Percentiles rank a stretch among this genome's conserved stretches.
These are phyloP conservation scores for Claviceps sp. DNA, from an alignment of 2,329 filamentous ascomycete species.

Conservation along the genomic window DNA sequence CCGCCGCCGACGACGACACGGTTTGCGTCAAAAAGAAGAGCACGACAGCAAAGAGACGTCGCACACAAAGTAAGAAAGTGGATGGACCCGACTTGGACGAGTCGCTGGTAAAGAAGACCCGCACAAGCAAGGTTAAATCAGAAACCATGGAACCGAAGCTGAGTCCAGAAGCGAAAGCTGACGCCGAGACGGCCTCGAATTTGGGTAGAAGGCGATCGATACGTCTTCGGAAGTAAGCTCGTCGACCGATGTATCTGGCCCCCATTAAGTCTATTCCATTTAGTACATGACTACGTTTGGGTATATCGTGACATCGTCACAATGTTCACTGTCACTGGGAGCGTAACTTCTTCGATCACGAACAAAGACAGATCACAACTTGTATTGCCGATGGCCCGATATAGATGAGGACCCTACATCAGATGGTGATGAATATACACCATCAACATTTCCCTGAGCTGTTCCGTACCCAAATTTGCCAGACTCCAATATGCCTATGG, in stretches of 20 bases:
- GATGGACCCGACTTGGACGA: constrained; percentile 11
- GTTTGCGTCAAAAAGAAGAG: constrained; percentile 7
- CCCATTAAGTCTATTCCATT: background rate
- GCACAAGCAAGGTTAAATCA: constrained; percentile 8
- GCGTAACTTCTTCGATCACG: too few relatives aligned
- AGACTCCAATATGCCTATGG: too few relatives aligned
- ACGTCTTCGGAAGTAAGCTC: background rate
- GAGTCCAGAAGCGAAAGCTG: constrained; percentile 2
- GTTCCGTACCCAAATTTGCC: too few relatives aligned
- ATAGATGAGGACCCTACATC: too few relatives aligned
- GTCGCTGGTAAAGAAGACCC: constrained; percentile 15
- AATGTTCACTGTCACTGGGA: too few relatives aligned
- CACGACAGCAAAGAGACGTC: constrained; percentile 11
- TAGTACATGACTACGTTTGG: background rate
- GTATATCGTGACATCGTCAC: too few relatives aligned
- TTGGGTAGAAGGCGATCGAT: constrained; percentile 10
- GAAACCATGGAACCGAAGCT: constrained; percentile 8
- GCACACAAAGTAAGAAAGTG: constrained; percentile 16
- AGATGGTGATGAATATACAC: too few relatives aligned
- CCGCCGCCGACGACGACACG: too few relatives aligned
- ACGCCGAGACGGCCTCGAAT: background rate
- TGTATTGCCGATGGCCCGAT: too few relatives aligned
- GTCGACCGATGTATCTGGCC: background rate
- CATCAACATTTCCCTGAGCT: too few relatives aligned
- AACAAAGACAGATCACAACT: too few relatives aligned